Evolutionary conservation across 306 rosid genomes (phyloP).

Genomic region (Ceratonia siliqua): DNA sequence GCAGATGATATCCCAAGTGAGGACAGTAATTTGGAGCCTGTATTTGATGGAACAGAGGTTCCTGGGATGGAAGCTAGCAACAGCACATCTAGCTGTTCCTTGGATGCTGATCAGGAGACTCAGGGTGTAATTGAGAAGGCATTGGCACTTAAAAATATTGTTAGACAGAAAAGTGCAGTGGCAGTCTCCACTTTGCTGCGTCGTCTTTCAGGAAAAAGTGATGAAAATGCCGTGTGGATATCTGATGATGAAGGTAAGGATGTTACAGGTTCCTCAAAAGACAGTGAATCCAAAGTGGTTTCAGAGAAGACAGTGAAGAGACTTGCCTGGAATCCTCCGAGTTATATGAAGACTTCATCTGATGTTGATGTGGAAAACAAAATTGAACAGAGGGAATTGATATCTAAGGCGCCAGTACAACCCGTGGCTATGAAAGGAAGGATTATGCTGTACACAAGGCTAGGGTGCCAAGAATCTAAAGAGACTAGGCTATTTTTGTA

Average conservation of each 20-base stretch:
- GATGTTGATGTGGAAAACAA: conserved; percentile 49
- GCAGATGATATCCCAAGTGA: conserved; percentile 49
- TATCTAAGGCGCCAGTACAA: conserved; percentile 30
- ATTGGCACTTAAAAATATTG: conserved; percentile 70
- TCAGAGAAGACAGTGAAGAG: conserved; percentile 60
- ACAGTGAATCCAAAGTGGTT: conserved; percentile 42
- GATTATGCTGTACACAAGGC: conserved; percentile 70
- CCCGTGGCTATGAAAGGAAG: conserved; percentile 70
- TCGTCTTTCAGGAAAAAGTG: conserved; percentile 70
- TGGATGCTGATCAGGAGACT: conserved; percentile 53
- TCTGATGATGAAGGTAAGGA: conserved; percentile 43
- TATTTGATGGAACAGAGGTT: conserved; percentile 79
- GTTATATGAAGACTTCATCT: conserved; percentile 56
- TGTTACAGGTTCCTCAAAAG: conserved; percentile 44
- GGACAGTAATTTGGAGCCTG: conserved; percentile 69
- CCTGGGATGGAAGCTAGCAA: conserved; percentile 69
- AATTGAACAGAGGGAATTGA: conserved; percentile 44
- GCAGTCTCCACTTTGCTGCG: conserved; percentile 76
- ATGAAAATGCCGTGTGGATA: conserved; percentile 41
- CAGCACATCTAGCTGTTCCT: conserved; percentile 47
- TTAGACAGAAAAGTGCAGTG: conserved; percentile 64
- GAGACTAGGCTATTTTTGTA: conserved; percentile 68
- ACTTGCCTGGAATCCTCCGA: conserved; percentile 73
- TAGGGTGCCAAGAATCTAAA: conserved; percentile 75
- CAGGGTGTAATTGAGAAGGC: conserved; percentile 81